Percentiles rank a stretch among this genome's conserved stretches.
phyloP scores from a whole-genome alignment of 345 rosid species.

The Abelmoschus esculentus region DNA sequence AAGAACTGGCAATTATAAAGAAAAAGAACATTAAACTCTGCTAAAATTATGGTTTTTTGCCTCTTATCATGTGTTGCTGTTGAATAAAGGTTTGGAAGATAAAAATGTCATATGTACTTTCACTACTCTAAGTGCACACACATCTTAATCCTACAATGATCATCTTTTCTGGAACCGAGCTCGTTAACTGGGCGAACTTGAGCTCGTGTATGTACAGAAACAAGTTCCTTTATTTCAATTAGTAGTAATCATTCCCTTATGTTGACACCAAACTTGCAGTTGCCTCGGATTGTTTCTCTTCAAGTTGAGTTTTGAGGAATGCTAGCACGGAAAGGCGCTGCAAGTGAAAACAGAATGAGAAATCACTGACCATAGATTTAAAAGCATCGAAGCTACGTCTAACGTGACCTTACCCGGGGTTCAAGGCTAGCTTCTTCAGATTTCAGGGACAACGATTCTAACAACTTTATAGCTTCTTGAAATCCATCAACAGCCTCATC shows the following conservation, averaged over 20 bases:
- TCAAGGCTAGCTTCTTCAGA: constrained; percentile 62
- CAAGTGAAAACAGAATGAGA: constrained; percentile 7
- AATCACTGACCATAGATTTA: not conserved
- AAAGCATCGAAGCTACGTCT: not conserved
- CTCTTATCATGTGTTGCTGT: no score
- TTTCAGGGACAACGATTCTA: constrained; percentile 63
- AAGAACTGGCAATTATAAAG: no score
- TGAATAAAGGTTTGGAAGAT: no score
- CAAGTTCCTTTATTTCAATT: not conserved
- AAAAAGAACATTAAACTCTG: no score
- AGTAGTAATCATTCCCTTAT: not conserved
- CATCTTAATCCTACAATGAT: no score
- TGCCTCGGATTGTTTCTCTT: not conserved
- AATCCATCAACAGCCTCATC: constrained; percentile 60
- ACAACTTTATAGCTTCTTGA: constrained; percentile 66
- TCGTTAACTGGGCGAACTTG: constrained; percentile 1
- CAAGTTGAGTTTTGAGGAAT: constrained; percentile 65
- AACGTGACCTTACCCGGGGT: constrained; percentile 49
- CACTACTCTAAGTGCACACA: no score
- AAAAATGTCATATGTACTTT: no score
- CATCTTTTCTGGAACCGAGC: no score
- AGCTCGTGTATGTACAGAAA: constrained; percentile 15
- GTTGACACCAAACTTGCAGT: no score
- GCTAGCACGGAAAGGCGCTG: constrained; percentile 79
- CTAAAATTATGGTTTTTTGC: no score